Base-by-base conservation (phyloP, 768 basidiomycete genomes). In the Lentinula raphanica region DNA sequence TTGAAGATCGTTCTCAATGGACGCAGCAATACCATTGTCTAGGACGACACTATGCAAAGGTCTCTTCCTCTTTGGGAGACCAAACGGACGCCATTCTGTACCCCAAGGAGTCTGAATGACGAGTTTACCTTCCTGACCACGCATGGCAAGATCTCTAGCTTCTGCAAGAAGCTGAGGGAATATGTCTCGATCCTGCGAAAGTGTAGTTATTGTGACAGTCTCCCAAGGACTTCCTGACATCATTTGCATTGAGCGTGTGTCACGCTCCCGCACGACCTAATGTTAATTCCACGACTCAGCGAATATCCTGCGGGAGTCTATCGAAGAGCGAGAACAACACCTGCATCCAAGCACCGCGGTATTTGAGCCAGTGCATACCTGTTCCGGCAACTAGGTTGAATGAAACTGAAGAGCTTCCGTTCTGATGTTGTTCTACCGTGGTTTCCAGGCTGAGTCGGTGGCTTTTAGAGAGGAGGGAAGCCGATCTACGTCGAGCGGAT, bases 61-160 rank as follows among this genome's bases (percentile, higher is more conserved):
- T 46, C 97, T 79, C 71, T 94, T 92, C 58, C 86, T 78, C 48
- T 95, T 79, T 35, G 97, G 94, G 65, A 88, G 88, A 6, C 97
- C 97, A 67, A 99, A 98, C 7, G 92, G 94, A 60, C 85, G 81
- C 97, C 97, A 99, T 64, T 98, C 94, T 31, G 87, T 88, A 0
- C 94, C 94, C 94, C 95, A 97, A 3, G 96, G 92, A 1, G 94
- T 97, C 64, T 95, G 91, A 58, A 99, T 90, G 58, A 98, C 90
- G 8, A 96, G 92, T 66, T 94, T 94, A 50, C 95, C 96, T 69
- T 96, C 92, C 60, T 94, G 90, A 0, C 82, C 87, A 31, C 76
- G 81, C 77, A 96, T 81, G 0, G 94, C 95, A 39, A 95, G 76
- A 66, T 92, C 87, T 53, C 92, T 80, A n/a, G 97, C 96, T 69